These are phyloP conservation scores for Closterium sp. DNA, from an alignment of 139 green algal species.

Conservation along the genomic window DNA sequence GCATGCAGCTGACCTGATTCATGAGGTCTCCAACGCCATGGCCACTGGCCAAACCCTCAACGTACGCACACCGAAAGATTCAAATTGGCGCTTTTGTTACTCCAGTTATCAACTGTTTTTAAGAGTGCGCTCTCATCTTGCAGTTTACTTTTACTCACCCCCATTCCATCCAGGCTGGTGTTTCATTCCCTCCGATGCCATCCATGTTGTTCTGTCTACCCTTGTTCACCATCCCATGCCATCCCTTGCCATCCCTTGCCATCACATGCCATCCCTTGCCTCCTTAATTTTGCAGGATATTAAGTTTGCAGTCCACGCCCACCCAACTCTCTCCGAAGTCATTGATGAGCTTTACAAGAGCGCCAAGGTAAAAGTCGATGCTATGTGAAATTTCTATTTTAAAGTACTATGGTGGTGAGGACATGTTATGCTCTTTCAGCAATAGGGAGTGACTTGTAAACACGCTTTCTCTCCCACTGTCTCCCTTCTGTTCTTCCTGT, in stretches of 20 bases:
- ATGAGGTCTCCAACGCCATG: conserved; percentile 98
- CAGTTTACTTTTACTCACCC: too few species aligned
- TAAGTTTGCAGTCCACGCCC: conserved; percentile 97
- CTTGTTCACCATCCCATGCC: too few species aligned
- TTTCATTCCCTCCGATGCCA: background rate
- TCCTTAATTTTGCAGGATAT: conserved; percentile 70
- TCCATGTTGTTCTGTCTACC: too few species aligned
- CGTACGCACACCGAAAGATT: too few species aligned
- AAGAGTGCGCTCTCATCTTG: too few species aligned
- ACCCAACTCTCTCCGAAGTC: conserved; percentile 96
- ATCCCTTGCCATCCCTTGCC: background rate
- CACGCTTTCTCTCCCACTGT: too few species aligned
- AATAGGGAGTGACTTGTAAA: too few species aligned
- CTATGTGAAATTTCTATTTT: too few species aligned
- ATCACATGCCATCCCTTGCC: background rate
- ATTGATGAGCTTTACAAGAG: conserved; percentile 94
- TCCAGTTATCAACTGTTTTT: too few species aligned
- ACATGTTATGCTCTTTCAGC: too few species aligned
- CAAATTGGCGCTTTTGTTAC: too few species aligned
- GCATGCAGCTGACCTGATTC: conserved; percentile 97
- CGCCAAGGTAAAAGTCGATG: conserved; percentile 11
- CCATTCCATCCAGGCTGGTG: background rate
- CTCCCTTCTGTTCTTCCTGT: background rate
- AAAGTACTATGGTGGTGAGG: too few species aligned
- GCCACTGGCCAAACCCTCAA: conserved; percentile 77